phyloP scores from a whole-genome alignment of 768 basidiomycete species.

The Rhodocollybia butyracea region DNA sequence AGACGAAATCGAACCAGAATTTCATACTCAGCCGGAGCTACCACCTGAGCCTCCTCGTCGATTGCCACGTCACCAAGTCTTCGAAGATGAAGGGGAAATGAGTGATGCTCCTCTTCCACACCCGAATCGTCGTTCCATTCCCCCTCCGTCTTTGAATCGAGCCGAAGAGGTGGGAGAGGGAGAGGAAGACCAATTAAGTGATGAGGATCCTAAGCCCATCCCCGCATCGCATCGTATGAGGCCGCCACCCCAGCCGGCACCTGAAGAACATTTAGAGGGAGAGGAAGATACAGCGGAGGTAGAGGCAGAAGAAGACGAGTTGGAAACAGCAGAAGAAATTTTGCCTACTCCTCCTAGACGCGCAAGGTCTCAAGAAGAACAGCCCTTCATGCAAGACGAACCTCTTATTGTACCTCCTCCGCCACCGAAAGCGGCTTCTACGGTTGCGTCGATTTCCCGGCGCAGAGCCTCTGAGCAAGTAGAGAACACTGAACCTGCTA shows the following conservation, averaged over 20 bases:
- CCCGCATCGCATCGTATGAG: neutral
- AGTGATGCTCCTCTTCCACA: constrained; percentile 7
- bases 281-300: constrained; percentile 4
- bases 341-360: constrained; percentile 7
- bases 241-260: constrained; percentile 1
- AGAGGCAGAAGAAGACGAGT: neutral
- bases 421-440: constrained; percentile 14
- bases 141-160: neutral
- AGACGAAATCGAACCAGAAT: constrained; percentile 1
- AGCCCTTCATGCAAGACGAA: constrained; percentile 5
- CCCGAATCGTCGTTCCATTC: neutral
- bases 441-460: constrained; percentile 13
- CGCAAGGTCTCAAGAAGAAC: neutral
- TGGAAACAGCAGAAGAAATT: constrained; percentile 1
- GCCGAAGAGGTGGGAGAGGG: neutral
- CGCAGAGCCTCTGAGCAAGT: neutral
- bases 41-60: neutral
- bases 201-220: constrained; percentile 2
- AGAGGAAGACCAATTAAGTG: neutral
- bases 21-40: neutral
- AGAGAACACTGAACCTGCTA: neutral
- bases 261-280: neutral
- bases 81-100: constrained; percentile 5
- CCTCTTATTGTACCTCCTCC: constrained; percentile 15
- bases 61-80: constrained; percentile 1